Conservation (phyloP, 768 basidiomycete species). For the Hericium alpestre region DNA sequence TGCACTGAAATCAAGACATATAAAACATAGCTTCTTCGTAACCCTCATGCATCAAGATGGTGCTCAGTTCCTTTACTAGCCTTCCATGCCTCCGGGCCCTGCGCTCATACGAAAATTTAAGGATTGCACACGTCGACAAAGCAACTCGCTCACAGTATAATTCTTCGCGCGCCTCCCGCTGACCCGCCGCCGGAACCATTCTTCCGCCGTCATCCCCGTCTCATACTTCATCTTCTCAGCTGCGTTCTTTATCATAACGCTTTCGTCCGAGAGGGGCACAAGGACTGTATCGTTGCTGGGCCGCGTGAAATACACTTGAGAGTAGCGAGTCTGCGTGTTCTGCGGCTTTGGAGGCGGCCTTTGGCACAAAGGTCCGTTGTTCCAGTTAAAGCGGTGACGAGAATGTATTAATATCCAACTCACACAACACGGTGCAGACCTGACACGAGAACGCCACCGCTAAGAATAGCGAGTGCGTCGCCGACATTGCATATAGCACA, state of each 20-base stretch:
- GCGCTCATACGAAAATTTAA: too few species aligned
- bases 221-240: slow-evolving; percentile 22
- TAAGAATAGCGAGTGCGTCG: slow-evolving; percentile 22
- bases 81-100: slow-evolving; percentile 2
- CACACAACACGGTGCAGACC: slow-evolving; percentile 48
- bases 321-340: slow-evolving; percentile 44
- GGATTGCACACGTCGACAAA: too few species aligned
- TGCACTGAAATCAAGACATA: too few species aligned
- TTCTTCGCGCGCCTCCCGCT: slow-evolving; percentile 32
- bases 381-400: neutral
- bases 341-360: slow-evolving; percentile 50
- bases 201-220: slow-evolving; percentile 26
- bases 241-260: slow-evolving; percentile 37
- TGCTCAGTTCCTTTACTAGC: slow-evolving; percentile 4
- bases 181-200: slow-evolving; percentile 33
- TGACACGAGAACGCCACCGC: slow-evolving; percentile 21
- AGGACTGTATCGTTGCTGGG: slow-evolving; percentile 45
- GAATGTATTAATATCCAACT: slow-evolving; percentile 9
- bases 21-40: too few species aligned
- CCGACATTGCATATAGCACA: slow-evolving; percentile 24
- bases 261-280: slow-evolving; percentile 40
- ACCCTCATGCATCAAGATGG: too few species aligned
- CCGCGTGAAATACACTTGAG: slow-evolving; percentile 58
- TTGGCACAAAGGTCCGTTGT: neutral
- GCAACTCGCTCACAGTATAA: slow-evolving; percentile 22